Evolutionary conservation across 441 rosid genomes (phyloP).

Genomic region (Isatis lusitanica): DNA sequence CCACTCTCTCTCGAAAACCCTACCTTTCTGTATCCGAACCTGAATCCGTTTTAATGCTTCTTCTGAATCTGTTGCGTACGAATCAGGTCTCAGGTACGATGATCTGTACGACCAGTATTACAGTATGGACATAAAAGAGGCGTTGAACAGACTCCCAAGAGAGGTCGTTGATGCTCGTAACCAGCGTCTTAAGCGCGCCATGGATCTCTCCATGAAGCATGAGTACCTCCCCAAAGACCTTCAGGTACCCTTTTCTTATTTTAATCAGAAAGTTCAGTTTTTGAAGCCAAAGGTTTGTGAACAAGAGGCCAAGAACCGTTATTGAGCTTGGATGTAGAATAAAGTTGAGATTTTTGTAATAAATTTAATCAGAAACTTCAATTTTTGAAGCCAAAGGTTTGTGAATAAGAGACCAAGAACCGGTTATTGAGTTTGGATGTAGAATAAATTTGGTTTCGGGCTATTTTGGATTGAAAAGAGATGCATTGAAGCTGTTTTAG

Average conservation of each 20-base stretch:
- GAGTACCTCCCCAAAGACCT: conserved; percentile 70
- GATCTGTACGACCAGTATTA: conserved; percentile 79
- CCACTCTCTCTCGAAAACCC: not conserved
- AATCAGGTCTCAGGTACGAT: conserved; percentile 73
- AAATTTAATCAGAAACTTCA: not conserved
- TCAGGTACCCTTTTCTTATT: conserved; percentile 45
- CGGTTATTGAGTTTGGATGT: too few species aligned
- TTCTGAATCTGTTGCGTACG: not conserved
- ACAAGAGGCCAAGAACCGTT: not conserved
- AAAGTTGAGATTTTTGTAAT: too few species aligned
- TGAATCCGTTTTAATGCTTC: too few species aligned
- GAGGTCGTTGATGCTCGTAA: conserved; percentile 83
- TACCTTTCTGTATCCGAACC: not conserved
- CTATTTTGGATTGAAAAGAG: not conserved
- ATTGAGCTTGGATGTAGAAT: too few species aligned
- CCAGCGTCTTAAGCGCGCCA: conserved; percentile 88
- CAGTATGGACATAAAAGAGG: conserved; percentile 80
- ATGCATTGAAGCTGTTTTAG: not conserved
- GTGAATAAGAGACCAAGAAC: too few species aligned
- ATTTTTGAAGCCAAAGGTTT: not conserved
- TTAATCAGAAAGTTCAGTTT: not conserved
- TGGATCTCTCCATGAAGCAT: conserved; percentile 94
- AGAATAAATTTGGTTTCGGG: too few species aligned
- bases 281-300: not conserved
- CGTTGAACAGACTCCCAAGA: conserved; percentile 67